phyloP scores from a whole-genome alignment of 75 land plant species.

The Selaginella tamariscina region DNA sequence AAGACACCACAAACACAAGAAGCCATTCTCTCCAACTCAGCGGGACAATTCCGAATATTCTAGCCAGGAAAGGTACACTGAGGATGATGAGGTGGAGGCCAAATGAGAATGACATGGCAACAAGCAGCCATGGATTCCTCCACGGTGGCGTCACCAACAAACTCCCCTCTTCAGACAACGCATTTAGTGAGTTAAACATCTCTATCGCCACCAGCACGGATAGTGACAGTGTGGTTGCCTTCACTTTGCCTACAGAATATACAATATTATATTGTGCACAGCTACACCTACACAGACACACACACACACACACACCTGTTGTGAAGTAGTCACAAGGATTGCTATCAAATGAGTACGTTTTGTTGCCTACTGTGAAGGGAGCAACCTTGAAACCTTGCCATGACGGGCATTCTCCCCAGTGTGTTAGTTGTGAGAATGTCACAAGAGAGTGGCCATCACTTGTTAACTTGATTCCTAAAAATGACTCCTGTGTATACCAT shows the following conservation, averaged over 20 bases:
- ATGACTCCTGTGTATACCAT: conserved; percentile 2
- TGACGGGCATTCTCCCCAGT: conserved; percentile 9
- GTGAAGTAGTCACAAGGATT: not conserved
- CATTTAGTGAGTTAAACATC: conserved; percentile 11
- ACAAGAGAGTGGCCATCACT: conserved; percentile 5
- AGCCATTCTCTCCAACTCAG: conserved; percentile 5
- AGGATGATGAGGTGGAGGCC: conserved; percentile 10
- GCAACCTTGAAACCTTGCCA: conserved; percentile 8
- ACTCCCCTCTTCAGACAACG: conserved; percentile 5
- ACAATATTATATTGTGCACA: no score
- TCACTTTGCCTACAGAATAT: not conserved
- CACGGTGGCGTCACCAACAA: conserved; percentile 7
- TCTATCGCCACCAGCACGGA: conserved; percentile 11
- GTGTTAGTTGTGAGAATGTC: conserved; percentile 4
- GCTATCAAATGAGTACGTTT: not conserved
- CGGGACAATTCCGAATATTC: conserved; percentile 2
- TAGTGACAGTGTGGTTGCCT: conserved; percentile 4
- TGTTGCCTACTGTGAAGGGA: not conserved
- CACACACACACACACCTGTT: no score
- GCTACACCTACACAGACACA: no score
- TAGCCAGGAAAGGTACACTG: not conserved
- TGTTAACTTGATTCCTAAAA: conserved; percentile 1
- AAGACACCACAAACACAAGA: conserved; percentile 1
- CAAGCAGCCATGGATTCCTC: conserved; percentile 8
- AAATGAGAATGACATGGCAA: not conserved